Base-by-base conservation (phyloP, 768 basidiomycete species). In the Serendipita indica region DNA sequence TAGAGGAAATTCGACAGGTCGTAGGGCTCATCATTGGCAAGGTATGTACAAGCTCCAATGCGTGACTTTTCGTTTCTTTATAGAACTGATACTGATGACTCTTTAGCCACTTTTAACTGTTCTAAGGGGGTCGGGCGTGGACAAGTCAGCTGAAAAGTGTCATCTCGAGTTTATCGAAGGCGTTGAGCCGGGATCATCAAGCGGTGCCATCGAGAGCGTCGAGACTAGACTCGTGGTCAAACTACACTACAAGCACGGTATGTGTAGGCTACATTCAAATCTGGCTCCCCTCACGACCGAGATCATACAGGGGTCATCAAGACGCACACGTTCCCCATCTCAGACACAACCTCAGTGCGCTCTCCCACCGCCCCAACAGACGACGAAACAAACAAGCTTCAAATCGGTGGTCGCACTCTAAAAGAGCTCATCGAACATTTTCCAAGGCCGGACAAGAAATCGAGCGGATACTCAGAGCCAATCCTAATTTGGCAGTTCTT, bases 341-440 rank as follows among this genome's bases (percentile, higher is more conserved):
- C 79, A 46, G 73, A 77, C 2, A 77, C 80, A 33, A 75, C 75
- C 2, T 74, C 79, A 18, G 74, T 84, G 35, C 72, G 84, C 66
- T 77, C 81, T 2, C 89, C 88, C 3, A 77, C 75, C n/a, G 69
- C 77, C n/a, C 80, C 82, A 2, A 79, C 83, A 56, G 67, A 73
- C 7, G 63, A 70, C 1, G 74, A 75, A 39, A 80, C 85, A 70
- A 86, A 86, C 20, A 77, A 74, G 22, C 67, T 90, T 12, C 80
- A 75, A 4, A 81, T 91, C 59, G 85, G 85, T 10, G 83, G 89
- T 28, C 78, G 77, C 63, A 78, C 81, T 13, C 70, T 91, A 43
- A 82, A 76, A 66, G 86, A 87, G 64, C 80, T 90, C 67, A 76
- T 89, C 20, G 89, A 90, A 46, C 87, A 89, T 67, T 91, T 91